Conservation (phyloP, 129 eudicot species). For the Flaveria trinervia region DNA sequence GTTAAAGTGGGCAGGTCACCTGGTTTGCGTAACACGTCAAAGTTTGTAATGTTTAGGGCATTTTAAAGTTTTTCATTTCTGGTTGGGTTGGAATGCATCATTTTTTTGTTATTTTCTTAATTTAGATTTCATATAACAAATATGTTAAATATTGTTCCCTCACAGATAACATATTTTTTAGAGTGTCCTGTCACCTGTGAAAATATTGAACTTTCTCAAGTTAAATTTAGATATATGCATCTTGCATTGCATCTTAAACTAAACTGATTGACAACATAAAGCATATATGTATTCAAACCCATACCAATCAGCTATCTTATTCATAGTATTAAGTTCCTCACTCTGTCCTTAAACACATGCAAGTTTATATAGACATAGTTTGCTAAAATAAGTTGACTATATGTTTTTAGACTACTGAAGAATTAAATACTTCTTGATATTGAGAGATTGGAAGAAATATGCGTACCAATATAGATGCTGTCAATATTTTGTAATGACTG, state of each 20-base stretch:
- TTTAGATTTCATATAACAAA: not conserved
- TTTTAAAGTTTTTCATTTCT: not conserved
- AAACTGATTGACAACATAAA: not conserved
- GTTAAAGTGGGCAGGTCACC: not conserved
- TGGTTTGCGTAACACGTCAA: not conserved
- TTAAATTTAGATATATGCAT: not conserved
- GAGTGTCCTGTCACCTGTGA: no score
- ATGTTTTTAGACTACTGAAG: no score
- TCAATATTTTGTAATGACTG: not conserved
- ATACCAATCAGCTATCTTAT: not conserved
- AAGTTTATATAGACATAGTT: constrained; percentile 3
- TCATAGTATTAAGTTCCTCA: not conserved
- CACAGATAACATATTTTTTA: no score
- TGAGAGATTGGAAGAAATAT: not conserved
- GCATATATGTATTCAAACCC: not conserved
- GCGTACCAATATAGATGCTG: not conserved
- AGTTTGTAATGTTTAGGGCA: not conserved
- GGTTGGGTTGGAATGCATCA: not conserved
- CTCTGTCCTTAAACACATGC: not conserved
- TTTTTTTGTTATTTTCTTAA: not conserved
- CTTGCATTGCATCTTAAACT: not conserved
- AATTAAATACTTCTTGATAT: not conserved
- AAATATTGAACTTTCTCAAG: not conserved
- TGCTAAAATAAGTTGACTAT: not conserved
- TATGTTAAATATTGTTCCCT: no score